phyloP scores from a whole-genome alignment of 176 grass and related monocot genomes.

The Triticum turgidum region DNA sequence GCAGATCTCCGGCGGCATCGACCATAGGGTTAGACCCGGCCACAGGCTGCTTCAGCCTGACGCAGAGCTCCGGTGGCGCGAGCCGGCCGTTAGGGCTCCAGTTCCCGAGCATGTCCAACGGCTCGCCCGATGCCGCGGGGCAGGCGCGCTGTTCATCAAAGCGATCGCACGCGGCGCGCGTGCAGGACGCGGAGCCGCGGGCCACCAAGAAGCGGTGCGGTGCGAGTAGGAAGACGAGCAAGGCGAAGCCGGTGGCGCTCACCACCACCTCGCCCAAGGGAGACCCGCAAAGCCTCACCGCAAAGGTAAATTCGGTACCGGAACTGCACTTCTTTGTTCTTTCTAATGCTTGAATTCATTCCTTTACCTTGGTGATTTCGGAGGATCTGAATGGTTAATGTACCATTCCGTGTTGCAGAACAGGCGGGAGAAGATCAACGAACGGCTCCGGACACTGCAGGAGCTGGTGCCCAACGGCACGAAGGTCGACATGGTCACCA shows the following conservation, averaged over 20 bases:
- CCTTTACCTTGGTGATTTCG: no score
- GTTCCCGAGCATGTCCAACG: slow-evolving; percentile 30
- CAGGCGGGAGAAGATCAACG: slow-evolving; percentile 82
- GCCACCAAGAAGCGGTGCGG: no score
- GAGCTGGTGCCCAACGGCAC: slow-evolving; percentile 89
- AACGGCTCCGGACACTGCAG: slow-evolving; percentile 76
- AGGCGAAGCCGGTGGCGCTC: no score
- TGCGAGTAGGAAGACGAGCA: no score
- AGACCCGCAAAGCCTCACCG: no score
- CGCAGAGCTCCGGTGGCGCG: background rate
- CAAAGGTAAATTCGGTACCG: no score
- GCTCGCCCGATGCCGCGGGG: slow-evolving; percentile 26
- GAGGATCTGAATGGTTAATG: background rate
- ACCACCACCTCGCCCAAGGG: no score
- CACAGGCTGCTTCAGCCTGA: slow-evolving; percentile 39
- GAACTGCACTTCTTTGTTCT: no score
- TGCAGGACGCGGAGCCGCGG: slow-evolving; percentile 16
- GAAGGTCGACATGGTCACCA: slow-evolving; percentile 88
- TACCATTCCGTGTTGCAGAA: slow-evolving; percentile 33
- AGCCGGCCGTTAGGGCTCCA: slow-evolving; percentile 33
- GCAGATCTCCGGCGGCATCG: background rate
- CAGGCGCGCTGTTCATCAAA: slow-evolving; percentile 45
- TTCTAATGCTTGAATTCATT: no score
- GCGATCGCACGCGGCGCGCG: slow-evolving; percentile 33
- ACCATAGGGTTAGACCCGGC: slow-evolving; percentile 30